Evolutionary conservation across 306 rosid genomes (phyloP).

Genomic region (Quercus suber): DNA sequence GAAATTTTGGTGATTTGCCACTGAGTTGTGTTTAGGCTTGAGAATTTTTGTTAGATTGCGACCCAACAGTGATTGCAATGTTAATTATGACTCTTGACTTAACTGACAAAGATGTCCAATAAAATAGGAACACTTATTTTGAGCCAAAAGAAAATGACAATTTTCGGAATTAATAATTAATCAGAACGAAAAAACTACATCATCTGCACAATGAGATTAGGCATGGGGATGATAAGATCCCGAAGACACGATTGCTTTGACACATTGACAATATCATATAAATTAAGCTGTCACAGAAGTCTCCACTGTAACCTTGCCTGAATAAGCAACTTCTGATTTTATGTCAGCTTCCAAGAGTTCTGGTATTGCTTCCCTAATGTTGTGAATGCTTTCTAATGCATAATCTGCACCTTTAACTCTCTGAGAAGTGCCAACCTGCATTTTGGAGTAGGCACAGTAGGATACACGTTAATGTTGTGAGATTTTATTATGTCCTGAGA

Average conservation of each 20-base stretch:
- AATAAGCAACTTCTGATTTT: constrained; percentile 65
- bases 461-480: constrained; percentile 7
- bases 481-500: too few species aligned
- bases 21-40: too few species aligned
- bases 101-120: background rate
- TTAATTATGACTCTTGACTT: background rate
- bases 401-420: constrained; percentile 90
- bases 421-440: constrained; percentile 80
- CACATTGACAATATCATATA: background rate
- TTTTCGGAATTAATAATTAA: constrained; percentile 1
- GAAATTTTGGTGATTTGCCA: too few species aligned
- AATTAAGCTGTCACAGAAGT: constrained; percentile 78
- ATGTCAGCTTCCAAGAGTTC: constrained; percentile 76
- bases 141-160: background rate
- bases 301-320: constrained; percentile 76
- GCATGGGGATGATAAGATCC: constrained; percentile 5
- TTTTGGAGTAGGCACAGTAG: background rate
- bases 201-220: constrained; percentile 20
- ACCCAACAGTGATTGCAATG: background rate
- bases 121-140: background rate
- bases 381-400: constrained; percentile 93
- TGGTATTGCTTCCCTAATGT: constrained; percentile 84
- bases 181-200: constrained; percentile 33
- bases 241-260: background rate
- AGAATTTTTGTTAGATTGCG: too few species aligned